Evolutionary conservation across 2,329 filamentous ascomycete genomes (phyloP).

Genomic region (Cytospora chrysosperma): DNA sequence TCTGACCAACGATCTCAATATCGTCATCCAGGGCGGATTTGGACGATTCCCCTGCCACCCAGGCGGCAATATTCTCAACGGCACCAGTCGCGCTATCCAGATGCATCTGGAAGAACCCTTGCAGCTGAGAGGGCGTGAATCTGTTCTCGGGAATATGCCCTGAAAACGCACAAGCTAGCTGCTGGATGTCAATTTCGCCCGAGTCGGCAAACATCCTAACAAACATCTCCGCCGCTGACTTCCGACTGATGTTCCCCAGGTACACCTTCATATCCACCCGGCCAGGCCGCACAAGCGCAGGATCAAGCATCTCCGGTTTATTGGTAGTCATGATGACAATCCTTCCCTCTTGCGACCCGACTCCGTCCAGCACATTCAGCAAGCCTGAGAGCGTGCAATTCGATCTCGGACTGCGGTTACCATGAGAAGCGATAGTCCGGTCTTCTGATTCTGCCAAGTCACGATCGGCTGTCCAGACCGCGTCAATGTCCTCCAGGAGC

Average conservation of each 20-base stretch:
- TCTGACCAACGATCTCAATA: constrained; percentile 15
- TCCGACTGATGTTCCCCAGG: constrained; percentile 45
- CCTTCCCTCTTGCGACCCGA: constrained; percentile 64
- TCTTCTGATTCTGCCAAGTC: constrained; percentile 19
- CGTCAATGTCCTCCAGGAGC: constrained; percentile 55
- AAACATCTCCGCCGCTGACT: constrained; percentile 38
- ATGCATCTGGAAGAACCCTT: constrained; percentile 38
- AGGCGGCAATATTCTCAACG: constrained; percentile 21
- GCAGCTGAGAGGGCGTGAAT: constrained; percentile 37
- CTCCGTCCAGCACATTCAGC: constrained; percentile 67
- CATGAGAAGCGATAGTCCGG: constrained; percentile 10
- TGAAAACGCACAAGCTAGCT: constrained; percentile 33
- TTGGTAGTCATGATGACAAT: constrained; percentile 74
- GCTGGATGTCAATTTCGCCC: constrained; percentile 17
- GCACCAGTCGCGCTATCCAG: constrained; percentile 34
- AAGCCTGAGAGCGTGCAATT: constrained; percentile 56
- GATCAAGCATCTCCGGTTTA: constrained; percentile 59
- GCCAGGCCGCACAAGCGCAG: constrained; percentile 61
- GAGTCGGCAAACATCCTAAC: constrained; percentile 36
- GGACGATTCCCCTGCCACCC: constrained; percentile 16
- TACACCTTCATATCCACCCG: constrained; percentile 59
- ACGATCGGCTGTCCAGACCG: constrained; percentile 29
- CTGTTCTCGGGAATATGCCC: constrained; percentile 34
- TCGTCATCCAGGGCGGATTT: constrained; percentile 15
- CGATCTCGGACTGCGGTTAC: constrained; percentile 22